These are phyloP conservation scores for Coccomyxa sp. DNA, from an alignment of 139 green algal species.

Conservation along the genomic window DNA sequence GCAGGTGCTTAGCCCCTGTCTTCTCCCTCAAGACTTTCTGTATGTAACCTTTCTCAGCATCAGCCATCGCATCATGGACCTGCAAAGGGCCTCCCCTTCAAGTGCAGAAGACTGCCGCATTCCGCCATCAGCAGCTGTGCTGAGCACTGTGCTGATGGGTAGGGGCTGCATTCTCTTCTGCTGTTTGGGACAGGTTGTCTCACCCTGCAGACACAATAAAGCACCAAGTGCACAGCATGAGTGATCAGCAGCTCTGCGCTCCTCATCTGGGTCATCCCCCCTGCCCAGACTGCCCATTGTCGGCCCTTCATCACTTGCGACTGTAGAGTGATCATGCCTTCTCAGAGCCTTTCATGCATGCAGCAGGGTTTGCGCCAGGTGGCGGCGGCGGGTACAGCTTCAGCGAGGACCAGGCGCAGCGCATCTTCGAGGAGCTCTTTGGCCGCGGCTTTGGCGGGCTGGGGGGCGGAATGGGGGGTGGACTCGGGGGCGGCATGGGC, in stretches of 20 bases:
- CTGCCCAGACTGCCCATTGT: not conserved
- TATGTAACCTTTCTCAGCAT: not conserved
- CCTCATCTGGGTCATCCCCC: not conserved
- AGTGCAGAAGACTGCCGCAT: too few species aligned
- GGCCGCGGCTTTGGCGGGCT: conserved; percentile 28
- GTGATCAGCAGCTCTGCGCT: not conserved
- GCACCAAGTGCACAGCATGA: not conserved
- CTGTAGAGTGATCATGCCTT: not conserved
- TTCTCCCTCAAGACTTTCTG: not conserved
- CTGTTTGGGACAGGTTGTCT: too few species aligned
- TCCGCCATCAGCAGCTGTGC: too few species aligned
- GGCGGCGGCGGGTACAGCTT: conserved; percentile 16
- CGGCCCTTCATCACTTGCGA: too few species aligned
- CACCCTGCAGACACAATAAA: too few species aligned
- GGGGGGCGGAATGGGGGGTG: not conserved
- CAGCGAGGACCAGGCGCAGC: not conserved
- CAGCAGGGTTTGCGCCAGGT: conserved; percentile 9
- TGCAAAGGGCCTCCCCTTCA: too few species aligned
- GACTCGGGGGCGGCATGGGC: not conserved
- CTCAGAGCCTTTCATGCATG: not conserved
- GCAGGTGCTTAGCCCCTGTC: not conserved
- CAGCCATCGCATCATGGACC: not conserved
- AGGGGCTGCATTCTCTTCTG: too few species aligned
- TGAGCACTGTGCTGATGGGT: too few species aligned
- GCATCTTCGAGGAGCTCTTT: conserved; percentile 14